Base-by-base conservation (phyloP, 129 eudicot species). In the Artemisia argyi region DNA sequence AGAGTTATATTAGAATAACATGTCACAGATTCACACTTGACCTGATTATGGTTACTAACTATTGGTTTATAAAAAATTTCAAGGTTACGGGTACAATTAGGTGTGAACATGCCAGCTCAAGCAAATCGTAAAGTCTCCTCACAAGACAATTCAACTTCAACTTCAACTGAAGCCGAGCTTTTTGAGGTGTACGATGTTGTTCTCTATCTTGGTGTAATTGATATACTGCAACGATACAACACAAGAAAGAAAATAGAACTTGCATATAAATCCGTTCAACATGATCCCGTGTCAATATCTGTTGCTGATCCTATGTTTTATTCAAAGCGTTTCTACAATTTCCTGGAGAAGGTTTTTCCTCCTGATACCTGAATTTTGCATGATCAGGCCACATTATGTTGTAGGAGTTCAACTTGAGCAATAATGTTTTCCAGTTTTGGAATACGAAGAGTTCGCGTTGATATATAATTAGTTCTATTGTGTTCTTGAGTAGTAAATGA, bases 71-170 rank as follows among this genome's bases (percentile, higher is more conserved):
- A 18, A 1, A 71, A 71, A 42, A 32, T 68, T 58, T 77, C 72
- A 84, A 91, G 97, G 86, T 83, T 91, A 66, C 80, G 87, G 42
- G 91, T 91, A 65, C 96, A 91, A 30, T 54, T 91, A 63, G 97
- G 96, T 0, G 96, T 88, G 22, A 84, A 91, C 89, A 91, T 91
- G 97, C 97, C 97, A 28, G 93, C 97, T 53, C 84, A 84, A 55
- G 97, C 97, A 61, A 86, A 80, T 57, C 92, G 75, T 68, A 91
- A 84, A 78, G 75, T 86, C 42, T 57, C 54, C 44, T 64, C 62
- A n/a, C 80, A 79, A 52, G 79, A 78, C 0, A 78, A 39, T 39
- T 39, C 46, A 7, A 39, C 78, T 39, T 39, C 46, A 7, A 39
- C 78, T 74, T 78, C 92, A 59, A 61, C 75, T 39, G 93, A 86